Conservation (phyloP, 2,329 filamentous ascomycete genomes). For the Furcasterigmium furcatum region DNA sequence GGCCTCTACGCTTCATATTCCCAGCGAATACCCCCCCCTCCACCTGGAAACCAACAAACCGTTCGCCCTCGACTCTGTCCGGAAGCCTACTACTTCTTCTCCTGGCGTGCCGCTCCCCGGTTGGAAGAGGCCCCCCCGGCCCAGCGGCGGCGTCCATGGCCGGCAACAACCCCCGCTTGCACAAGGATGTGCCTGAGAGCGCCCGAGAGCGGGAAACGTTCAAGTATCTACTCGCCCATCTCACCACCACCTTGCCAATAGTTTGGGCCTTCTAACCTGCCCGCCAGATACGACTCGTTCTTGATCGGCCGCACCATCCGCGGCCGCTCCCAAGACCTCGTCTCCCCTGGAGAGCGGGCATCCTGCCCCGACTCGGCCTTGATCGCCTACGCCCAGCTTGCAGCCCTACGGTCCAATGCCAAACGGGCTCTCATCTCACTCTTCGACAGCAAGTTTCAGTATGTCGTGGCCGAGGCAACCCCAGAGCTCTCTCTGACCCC, state of each 20-base stretch:
- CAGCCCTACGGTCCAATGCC: neutral
- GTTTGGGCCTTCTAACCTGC: neutral
- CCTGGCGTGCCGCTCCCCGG: no score
- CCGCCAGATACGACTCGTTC: neutral
- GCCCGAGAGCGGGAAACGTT: neutral
- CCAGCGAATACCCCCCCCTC: no score
- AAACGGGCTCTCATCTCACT: constrained; percentile 1
- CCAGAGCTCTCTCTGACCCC: neutral
- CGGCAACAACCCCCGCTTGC: neutral
- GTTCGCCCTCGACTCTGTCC: no score
- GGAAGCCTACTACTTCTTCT: no score
- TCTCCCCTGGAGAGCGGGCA: neutral
- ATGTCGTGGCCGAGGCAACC: constrained; percentile 4
- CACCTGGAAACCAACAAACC: no score
- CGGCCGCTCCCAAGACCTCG: neutral
- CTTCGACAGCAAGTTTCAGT: constrained; percentile 2
- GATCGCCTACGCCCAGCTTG: neutral
- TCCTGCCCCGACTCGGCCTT: neutral
- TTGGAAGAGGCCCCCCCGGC: no score
- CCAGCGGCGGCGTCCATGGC: neutral
- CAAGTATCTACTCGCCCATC: neutral
- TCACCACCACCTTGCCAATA: neutral
- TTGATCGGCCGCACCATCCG: neutral
- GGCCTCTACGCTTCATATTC: no score
- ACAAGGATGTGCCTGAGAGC: neutral